phyloP scores from a whole-genome alignment of 306 rosid genomes.

The Pterocarpus macrocarpus region DNA sequence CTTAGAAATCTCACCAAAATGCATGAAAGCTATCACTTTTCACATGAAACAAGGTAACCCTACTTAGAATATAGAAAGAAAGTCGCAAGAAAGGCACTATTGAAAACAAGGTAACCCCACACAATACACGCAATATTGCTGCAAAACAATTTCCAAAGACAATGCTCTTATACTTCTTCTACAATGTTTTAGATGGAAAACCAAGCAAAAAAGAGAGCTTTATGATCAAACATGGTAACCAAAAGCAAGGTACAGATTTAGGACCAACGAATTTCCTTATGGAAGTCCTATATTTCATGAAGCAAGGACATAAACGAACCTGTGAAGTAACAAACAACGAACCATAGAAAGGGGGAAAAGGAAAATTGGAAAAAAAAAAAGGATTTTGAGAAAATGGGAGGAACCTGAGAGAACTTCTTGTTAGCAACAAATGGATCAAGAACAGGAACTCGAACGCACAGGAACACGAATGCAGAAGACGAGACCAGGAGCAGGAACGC shows the following conservation, averaged over 20 bases:
- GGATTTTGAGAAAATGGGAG: too few species aligned
- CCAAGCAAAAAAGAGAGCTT: neutral
- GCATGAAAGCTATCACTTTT: constrained; percentile 27
- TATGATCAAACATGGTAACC: neutral
- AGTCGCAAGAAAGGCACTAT: neutral
- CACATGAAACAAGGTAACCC: constrained; percentile 25
- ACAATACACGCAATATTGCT: neutral
- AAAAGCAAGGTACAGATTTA: constrained; percentile 9
- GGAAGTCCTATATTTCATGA: neutral
- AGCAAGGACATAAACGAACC: too few species aligned
- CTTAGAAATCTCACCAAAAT: constrained; percentile 26
- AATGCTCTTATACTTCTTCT: neutral
- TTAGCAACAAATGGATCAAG: too few species aligned
- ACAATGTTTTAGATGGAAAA: neutral
- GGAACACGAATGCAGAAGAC: too few species aligned
- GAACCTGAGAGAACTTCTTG: too few species aligned
- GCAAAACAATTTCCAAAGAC: neutral
- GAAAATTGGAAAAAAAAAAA: too few species aligned
- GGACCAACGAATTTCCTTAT: constrained; percentile 16
- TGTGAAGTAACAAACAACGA: too few species aligned
- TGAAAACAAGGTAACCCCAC: constrained; percentile 18
- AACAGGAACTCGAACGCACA: too few species aligned
- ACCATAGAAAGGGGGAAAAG: too few species aligned
- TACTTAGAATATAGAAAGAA: neutral
- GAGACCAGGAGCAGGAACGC: too few species aligned